Evolutionary conservation across 2,329 filamentous ascomycete genomes (phyloP), one percentile per base, ranked within the genome.

Genomic region (Nakataea oryzae): DNA sequence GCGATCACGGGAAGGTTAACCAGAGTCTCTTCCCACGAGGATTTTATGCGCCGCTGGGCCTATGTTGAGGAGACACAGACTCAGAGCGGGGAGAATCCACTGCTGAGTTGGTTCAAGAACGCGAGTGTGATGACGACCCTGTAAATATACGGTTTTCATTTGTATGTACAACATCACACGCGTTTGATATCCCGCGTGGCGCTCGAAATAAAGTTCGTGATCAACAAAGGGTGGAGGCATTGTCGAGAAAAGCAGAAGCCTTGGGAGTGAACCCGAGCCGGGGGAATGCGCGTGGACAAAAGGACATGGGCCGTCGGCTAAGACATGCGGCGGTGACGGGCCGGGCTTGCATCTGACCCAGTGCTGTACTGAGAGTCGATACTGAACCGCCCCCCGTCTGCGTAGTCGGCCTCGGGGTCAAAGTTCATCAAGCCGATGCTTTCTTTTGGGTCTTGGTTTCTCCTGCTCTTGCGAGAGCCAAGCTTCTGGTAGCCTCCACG

Each of bases 71-170:
- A 96, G 70, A 97, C 93, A 26, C 83, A 89, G 79, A 96, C 93
- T 56, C 82, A 83, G 69, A 96, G 88, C 72, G 95, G 95, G 24
- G 95, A 99, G 79, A 97, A 97, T 73, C 93, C 93, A 57, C 76
- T 99, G 70, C 72, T 97, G 74, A 89, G 80, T 69, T 97, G 95
- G 88, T 99, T 97, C 76, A 89, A 90, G 77, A 99, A 99, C 75
- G 93, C 93, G 61, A 95, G 89, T 74, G 89, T 97, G 69, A 84
- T 97, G 83, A 87, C 91, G 60, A 97, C 93, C 61, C 84, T 95
- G 67, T 96, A 80, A 75, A 67, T 41, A 24, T 30, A 34, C 27
- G 17, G 58, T 28, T 21, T 21, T 29, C 13, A 59, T 59, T n/a
- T 47, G 2, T 41, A 21, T 50, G 41, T 50, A n/a, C 21, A 50